Percentiles rank a stretch among this genome's conserved stretches.
Conservation (phyloP, 75 land plant species). For the Pinus tabuliformis region DNA sequence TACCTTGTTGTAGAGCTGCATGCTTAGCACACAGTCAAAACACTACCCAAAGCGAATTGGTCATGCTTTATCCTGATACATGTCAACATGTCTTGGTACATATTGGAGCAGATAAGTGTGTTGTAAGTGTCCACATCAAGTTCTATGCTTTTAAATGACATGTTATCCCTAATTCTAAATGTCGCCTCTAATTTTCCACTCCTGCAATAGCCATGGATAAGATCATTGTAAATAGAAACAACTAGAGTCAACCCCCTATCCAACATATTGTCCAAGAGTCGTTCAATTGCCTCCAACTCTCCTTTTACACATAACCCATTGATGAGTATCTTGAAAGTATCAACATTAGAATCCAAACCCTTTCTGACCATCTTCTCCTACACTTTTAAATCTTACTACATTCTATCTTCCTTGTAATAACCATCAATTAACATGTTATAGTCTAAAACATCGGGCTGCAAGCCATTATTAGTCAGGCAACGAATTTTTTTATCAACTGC, state of each 20-base stretch:
- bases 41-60: no score
- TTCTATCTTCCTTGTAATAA: slow-evolving; percentile 15
- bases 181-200: slow-evolving; percentile 37
- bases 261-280: slow-evolving; percentile 46
- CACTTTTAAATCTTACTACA: slow-evolving; percentile 6
- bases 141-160: slow-evolving; percentile 28
- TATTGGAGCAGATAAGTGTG: slow-evolving; percentile 35
- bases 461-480: no score
- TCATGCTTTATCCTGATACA: no score
- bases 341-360: slow-evolving; percentile 14
- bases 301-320: slow-evolving; percentile 44
- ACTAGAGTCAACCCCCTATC: slow-evolving; percentile 49
- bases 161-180: slow-evolving; percentile 24
- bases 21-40: no score
- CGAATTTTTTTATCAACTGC: slow-evolving; percentile 5
- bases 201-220: slow-evolving; percentile 22
- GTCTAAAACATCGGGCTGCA: no score
- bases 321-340: slow-evolving; percentile 38
- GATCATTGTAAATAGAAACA: slow-evolving; percentile 24
- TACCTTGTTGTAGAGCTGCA: no score
- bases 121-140: slow-evolving; percentile 26
- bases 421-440: slow-evolving; percentile 14
- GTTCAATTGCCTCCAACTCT: slow-evolving; percentile 34
- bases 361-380: slow-evolving; percentile 1
- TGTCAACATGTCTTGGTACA: no score